A percentile compares a stretch with the other conserved stretches of the same genome.
These are phyloP conservation scores for Diaporthe helianthi DNA, from an alignment of 2,329 filamentous ascomycete species.

Conservation along the genomic window DNA sequence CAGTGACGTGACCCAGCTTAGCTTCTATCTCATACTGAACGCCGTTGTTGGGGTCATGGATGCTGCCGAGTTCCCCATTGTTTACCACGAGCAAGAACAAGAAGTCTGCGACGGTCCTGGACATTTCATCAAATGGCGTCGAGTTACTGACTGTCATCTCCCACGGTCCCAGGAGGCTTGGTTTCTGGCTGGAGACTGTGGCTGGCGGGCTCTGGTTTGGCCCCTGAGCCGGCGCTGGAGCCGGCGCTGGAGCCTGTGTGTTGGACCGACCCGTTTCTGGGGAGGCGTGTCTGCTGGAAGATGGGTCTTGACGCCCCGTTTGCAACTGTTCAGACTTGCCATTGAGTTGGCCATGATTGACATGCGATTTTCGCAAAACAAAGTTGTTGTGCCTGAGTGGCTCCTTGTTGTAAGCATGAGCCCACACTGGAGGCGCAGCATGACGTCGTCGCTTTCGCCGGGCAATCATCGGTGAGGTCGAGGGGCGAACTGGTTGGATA, in stretches of 20 bases:
- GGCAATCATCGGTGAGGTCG: constrained; percentile 44
- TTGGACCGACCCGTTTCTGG: constrained; percentile 52
- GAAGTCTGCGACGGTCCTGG: constrained; percentile 81
- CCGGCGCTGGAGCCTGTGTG: constrained; percentile 32
- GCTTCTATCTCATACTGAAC: constrained; percentile 92
- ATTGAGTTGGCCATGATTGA: constrained; percentile 45
- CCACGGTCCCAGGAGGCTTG: constrained; percentile 60
- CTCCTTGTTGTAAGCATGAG: constrained; percentile 49
- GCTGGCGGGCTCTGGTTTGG: constrained; percentile 37
- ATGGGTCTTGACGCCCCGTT: constrained; percentile 38
- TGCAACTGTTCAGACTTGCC: constrained; percentile 44
- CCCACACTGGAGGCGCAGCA: constrained; percentile 55
- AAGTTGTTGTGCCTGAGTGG: constrained; percentile 53
- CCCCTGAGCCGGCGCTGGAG: constrained; percentile 37
- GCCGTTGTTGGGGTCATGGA: constrained; percentile 54
- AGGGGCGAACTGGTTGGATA: constrained; percentile 38
- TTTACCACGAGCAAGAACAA: constrained; percentile 75
- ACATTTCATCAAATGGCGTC: constrained; percentile 76
- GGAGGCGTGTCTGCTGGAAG: constrained; percentile 53
- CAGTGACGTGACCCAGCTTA: constrained; percentile 84
- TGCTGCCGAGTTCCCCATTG: constrained; percentile 69
- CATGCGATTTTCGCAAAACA: constrained; percentile 48
- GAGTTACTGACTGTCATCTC: constrained; percentile 73
- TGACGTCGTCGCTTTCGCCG: constrained; percentile 51
- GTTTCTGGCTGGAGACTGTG: constrained; percentile 33